Percentiles rank a stretch among this genome's conserved stretches.
Conservation (phyloP, 1,139 yeast species). For the Diutina pseudorugosa region DNA sequence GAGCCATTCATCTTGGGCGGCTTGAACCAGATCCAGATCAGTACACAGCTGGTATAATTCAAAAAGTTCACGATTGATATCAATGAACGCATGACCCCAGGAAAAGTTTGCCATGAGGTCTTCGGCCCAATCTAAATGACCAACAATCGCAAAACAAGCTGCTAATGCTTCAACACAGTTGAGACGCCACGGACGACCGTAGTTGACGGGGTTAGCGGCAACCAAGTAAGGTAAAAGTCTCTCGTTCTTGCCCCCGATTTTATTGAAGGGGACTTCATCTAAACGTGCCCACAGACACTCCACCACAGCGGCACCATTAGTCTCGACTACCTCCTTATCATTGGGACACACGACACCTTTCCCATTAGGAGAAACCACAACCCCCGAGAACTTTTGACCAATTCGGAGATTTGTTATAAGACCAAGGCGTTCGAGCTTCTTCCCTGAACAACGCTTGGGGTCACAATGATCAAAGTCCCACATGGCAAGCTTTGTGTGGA, state of each 20-base stretch:
- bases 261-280: slow-evolving; percentile 87
- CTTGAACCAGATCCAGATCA: slow-evolving; percentile 61
- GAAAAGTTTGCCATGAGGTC: slow-evolving; percentile 66
- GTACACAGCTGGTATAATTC: slow-evolving; percentile 69
- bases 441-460: slow-evolving; percentile 95
- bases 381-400: slow-evolving; percentile 86
- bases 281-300: slow-evolving; percentile 98
- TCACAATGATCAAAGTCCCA: slow-evolving; percentile 98
- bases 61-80: slow-evolving; percentile 69
- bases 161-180: slow-evolving; percentile 97
- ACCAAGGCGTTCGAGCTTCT: slow-evolving; percentile 83
- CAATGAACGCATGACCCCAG: slow-evolving; percentile 85
- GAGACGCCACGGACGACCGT: slow-evolving; percentile 91
- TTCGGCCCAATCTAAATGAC: slow-evolving; percentile 83
- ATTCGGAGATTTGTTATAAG: slow-evolving; percentile 64
- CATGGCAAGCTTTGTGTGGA: slow-evolving; percentile 71
- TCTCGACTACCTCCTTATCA: slow-evolving; percentile 68
- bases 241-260: slow-evolving; percentile 86
- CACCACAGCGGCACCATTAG: slow-evolving; percentile 86
- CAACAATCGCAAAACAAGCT: slow-evolving; percentile 93
- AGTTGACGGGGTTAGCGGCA: slow-evolving; percentile 95
- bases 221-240: slow-evolving; percentile 81
- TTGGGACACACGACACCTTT: slow-evolving; percentile 84
- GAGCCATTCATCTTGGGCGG: slow-evolving; percentile 72
- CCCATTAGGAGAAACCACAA: slow-evolving; percentile 91